Base-by-base conservation (phyloP, 257 asterid genomes). In the Eucommia ulmoides region DNA sequence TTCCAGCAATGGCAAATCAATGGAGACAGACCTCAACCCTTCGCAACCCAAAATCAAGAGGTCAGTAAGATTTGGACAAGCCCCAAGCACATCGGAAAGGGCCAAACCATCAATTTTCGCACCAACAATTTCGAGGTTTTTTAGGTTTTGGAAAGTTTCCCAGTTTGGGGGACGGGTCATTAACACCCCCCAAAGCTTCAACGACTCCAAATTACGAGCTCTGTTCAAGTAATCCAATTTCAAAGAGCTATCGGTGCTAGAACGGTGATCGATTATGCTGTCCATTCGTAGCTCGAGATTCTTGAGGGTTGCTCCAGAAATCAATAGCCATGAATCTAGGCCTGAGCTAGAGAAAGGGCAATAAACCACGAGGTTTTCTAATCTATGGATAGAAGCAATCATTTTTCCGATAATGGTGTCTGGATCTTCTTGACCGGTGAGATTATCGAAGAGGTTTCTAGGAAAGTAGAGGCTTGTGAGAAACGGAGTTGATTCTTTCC, bases 41-140 rank as follows among this genome's bases (percentile, higher is more conserved):
- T 92, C 99, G 25, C 99, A 92, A 11, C 97, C 99, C 29, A 83
- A 93, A 54, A 92, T 79, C 68, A 91, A 63, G 14, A 92, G 78
- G 26, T 61, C 58, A 42, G 77, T 77, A 75, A 92, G 52, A 70
- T 74, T 75, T 18, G 99, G 97, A 50, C 93, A 87, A 54, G 89
- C 84, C 15, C 41, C 64, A 11, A 92, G 85, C 10, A 82, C 93
- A 23, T 58, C 72, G 20, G 51, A 38, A 25, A 92, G 76, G 4
- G 83, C 84, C 14, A 55, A 55, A 16, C 83, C 95, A 67, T 83
- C 84, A 69, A 74, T 72, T 60, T 83, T 70, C n/a, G 95, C 93
- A 24, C 95, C 99, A 4, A 92, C 94, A 2, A 92, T 92, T 77
- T 91, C 95, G 51, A 91, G 95, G 79, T 66, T 83, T 50, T 61